Percentiles rank a stretch among this genome's conserved stretches.
These are phyloP conservation scores for Tetrahymena elliotti DNA, from an alignment of 73 alveolate genomes.

Conservation along the genomic window DNA sequence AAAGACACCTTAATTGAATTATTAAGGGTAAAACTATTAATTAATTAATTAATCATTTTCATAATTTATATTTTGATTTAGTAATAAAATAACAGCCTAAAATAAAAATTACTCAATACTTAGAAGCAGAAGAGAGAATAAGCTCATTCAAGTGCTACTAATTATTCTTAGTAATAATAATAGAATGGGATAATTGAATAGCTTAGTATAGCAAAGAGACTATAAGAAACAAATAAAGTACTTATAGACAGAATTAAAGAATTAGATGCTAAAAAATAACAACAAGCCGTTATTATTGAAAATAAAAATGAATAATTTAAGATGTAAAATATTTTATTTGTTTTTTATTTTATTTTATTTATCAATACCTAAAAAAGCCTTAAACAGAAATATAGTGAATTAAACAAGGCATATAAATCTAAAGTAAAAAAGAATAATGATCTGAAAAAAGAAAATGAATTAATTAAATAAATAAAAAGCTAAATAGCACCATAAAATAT, in stretches of 20 bases:
- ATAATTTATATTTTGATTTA: background rate
- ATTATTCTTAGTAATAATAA: background rate
- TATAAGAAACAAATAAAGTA: background rate
- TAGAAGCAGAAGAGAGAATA: background rate
- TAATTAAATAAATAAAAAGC: background rate
- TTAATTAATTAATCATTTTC: background rate
- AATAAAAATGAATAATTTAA: background rate
- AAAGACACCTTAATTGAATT: background rate
- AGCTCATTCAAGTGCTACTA: background rate
- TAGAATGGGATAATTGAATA: background rate
- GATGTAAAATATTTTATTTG: background rate
- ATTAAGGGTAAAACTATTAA: background rate
- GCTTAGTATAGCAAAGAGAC: background rate
- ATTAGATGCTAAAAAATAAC: background rate
- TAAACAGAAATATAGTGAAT: background rate
- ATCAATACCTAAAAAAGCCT: background rate
- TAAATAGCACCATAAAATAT: background rate
- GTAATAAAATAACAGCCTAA: background rate
- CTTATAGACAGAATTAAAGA: background rate
- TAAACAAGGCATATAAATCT: background rate
- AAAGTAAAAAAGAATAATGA: background rate
- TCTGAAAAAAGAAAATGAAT: background rate
- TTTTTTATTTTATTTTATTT: background rate
- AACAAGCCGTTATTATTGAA: background rate
- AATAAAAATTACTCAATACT: background rate